Evolutionary conservation across 371 early-diverging fungal species (phyloP), one percentile per base, ranked within the genome.

Genomic region (Mortierella sp.): DNA sequence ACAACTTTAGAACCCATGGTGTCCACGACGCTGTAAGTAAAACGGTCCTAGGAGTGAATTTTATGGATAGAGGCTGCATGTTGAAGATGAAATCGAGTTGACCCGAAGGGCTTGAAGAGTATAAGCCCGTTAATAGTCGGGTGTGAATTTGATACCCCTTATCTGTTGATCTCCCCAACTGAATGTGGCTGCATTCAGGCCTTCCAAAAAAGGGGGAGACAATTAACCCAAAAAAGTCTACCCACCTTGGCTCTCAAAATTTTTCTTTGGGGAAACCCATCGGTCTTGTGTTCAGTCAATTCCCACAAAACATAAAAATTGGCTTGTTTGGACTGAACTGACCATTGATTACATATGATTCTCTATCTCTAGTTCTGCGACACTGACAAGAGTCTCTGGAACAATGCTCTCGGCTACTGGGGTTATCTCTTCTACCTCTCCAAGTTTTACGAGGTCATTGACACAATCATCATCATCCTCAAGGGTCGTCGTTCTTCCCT

Each of bases 371-470:
- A 92, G 92, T 90, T 86, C 76, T 95, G 95, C 80, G 95, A 95
- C 83, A 80, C 83, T 19, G 87, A 90, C 70, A 74, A 85, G 45
- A 86, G 86, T 47, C 78, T 92, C 69, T 95, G 95, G 95, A 88
- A 92, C 72, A 84, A 86, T 64, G 84, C 87, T 33, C 88, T 96
- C 53, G 91, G 90, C 62, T 93, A 92, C 78, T 91, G 94, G 89
- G 91, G 92, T 33, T 96, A 92, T 76, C 78, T 93, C 70, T 96
- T 96, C 84, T 96, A 96, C 85, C 89, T 96, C 64, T 92, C 92
- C 74, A 96, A 96, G 87, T 95, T 90, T 81, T 96, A 95, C 85
- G 96, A 96, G 85, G 89, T 96, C 64, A 84, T 96, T 69, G 96
- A 96, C 84, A 96, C 96, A 48, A 88, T 91, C 63, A 95, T 96